Evolutionary conservation across 1,139 yeast genomes (phyloP), one percentile per base, ranked within the genome.

Genomic region (Taphrina communis): DNA sequence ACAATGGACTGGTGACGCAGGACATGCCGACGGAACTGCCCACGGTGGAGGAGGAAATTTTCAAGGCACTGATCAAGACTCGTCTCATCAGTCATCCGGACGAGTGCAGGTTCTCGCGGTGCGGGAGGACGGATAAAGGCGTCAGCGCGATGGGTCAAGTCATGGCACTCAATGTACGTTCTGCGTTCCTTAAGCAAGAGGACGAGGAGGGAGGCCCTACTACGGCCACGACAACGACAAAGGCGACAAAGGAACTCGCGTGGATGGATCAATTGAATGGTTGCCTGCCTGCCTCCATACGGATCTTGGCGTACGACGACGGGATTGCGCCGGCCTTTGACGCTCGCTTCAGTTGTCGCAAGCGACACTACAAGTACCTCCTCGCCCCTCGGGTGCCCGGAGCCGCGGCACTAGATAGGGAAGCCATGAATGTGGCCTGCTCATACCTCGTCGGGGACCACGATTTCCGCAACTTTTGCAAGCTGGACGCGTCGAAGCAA

Each of bases 101-200:
- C 14, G 71, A 69, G 48, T 85, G 89, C 69, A 80, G 83, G 17
- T 93, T 93, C 77, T 89, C 96, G 73, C 81, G 99, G 72, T 95
- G 99, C 79, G 99, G 99, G 0, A 82, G 99, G 75, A 94, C 99
- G 0, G 99, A 94, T 75, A 88, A 87, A 74, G 99, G 99, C 14
- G 99, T 94, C 6, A 90, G 97, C 79, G 99, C 99, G 0, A 85
- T 94, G 88, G 90, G 91, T 74, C 99, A 94, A 78, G 99, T 94
- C 7, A 88, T 94, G 12, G 87, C 97, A 0, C 80, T 94, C 53
- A 80, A 82, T 31, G 88, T 94, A 35, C 82, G 99, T 72, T 90
- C 97, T 0, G 81, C 82, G 41, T 78, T 94, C 63, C 75, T 53
- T 44, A 46, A 46, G 46, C 46, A 42, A 12, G 14, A 12, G 25